Conservation (phyloP, 148 eudicot species). For the Persicaria maculosa region DNA sequence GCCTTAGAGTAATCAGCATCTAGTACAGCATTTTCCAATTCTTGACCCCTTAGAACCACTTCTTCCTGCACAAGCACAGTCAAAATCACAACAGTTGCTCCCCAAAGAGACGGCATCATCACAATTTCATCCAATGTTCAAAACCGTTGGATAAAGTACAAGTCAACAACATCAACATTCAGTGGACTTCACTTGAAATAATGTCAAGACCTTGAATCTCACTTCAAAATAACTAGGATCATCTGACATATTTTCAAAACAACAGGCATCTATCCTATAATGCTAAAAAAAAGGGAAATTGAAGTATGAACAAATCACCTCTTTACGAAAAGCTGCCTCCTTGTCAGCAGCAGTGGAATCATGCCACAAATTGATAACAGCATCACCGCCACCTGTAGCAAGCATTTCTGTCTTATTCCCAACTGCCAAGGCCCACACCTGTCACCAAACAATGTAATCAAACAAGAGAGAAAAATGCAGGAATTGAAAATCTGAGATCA, state of each 20-base stretch:
- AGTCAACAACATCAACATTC: neutral
- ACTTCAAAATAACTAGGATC: no score
- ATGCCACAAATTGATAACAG: constrained; percentile 84
- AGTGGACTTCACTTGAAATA: neutral
- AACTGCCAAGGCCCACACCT: constrained; percentile 95
- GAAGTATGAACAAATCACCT: constrained; percentile 32
- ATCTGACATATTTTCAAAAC: no score
- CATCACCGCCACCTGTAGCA: constrained; percentile 94
- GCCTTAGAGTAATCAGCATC: constrained; percentile 87
- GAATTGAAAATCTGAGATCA: neutral
- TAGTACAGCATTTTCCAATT: constrained; percentile 79
- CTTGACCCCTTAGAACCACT: constrained; percentile 78
- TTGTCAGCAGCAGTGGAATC: constrained; percentile 88
- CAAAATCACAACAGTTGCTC: neutral
- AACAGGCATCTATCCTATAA: no score
- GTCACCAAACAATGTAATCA: constrained; percentile 10
- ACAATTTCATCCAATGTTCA: neutral
- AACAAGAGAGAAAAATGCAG: neutral
- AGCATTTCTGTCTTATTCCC: constrained; percentile 91
- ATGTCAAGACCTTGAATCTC: neutral
- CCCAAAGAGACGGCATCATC: neutral
- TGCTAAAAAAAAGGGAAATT: neutral
- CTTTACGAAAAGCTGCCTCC: constrained; percentile 89
- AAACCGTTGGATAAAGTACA: neutral
- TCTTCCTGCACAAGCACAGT: constrained; percentile 66